Evolutionary conservation across 2,329 filamentous ascomycete genomes (phyloP), one percentile per base, ranked within the genome.

Genomic region (Aspergillus piperis): DNA sequence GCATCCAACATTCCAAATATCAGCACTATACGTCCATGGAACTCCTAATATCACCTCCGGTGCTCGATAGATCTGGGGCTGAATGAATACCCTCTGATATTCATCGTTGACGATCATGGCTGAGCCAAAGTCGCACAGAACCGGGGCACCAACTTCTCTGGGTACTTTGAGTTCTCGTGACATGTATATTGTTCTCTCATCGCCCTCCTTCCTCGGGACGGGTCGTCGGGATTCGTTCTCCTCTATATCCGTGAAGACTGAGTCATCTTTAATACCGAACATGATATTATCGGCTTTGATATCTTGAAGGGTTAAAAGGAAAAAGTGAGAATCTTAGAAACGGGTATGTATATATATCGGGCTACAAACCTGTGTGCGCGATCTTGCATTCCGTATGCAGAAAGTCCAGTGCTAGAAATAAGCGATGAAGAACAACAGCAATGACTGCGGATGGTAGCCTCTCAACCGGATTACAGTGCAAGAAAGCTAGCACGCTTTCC

Each of bases 1-100:
- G 57, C 78, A 80, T 8, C 81, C 82, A 3, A 76, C 73, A 58
- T 81, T 83, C 82, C 82, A 86, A 55, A 85, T 80, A 68, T 85
- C 82, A 13, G 82, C 72, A 17, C 75, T 71, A 54, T 78, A 81
- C 0, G 71, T 71, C 82, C 82, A 85, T 1, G 77, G 75, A 3
- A 65, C 71, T 65, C 74, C 65, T 0, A 85, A 59, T 5, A 84
- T 82, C 8, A 84, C 80, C 61, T 85, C 75, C 7, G 74, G 75
- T 17, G 75, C 71, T 54, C 72, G 70, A 56, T 76, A 77, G 21
- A 74, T 71, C 61, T 73, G 55, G 21, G 74, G 74, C 52, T 75
- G 70, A 42, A 74, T 62, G 30, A 61, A 54, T 64, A 64, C 67
- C 1, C 13, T 38, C 55, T 80, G 77, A 17, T 77, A 58, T 36